phyloP scores from a whole-genome alignment of 495 filamentous ascomycete genomes.

The Xylaria grammica region DNA sequence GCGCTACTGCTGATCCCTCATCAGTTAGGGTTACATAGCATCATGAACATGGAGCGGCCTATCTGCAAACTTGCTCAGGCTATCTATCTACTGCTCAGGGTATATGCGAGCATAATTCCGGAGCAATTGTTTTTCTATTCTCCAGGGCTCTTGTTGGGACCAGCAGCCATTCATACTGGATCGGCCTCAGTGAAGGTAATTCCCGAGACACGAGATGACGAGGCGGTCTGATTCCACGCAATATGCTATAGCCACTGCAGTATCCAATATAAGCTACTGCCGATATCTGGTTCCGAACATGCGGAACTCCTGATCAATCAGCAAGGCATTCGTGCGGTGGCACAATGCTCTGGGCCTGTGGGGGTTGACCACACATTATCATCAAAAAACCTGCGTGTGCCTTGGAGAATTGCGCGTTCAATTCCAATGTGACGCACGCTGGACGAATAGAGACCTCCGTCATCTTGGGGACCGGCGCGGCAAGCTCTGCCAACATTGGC shows the following conservation, averaged over 20 bases:
- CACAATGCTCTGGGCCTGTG: background rate
- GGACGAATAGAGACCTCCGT: background rate
- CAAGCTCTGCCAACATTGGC: background rate
- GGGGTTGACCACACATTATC: background rate
- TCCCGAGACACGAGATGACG: constrained; percentile 4
- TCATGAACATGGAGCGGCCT: background rate
- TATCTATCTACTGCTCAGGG: constrained; percentile 3
- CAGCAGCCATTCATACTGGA: background rate
- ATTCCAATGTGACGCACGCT: background rate
- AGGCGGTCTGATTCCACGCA: background rate
- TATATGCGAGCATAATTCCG: too few species aligned
- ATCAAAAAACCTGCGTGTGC: background rate
- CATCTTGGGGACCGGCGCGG: background rate
- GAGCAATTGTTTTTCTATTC: too few species aligned
- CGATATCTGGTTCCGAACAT: constrained; percentile 15
- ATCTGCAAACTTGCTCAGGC: constrained; percentile 15
- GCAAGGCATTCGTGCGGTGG: constrained; percentile 13
- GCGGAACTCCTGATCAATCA: constrained; percentile 22
- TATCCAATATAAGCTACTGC: constrained; percentile 1
- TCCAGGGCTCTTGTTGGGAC: too few species aligned
- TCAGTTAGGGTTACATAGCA: constrained; percentile 16
- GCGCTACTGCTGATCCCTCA: constrained; percentile 13
- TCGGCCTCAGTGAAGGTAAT: background rate
- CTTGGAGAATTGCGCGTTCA: constrained; percentile 19
- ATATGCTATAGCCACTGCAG: background rate